Evolutionary conservation across 1,284 basidiomycete species (phyloP), one percentile per base, ranked within the genome.

Genomic region (Ganoderma sp.): DNA sequence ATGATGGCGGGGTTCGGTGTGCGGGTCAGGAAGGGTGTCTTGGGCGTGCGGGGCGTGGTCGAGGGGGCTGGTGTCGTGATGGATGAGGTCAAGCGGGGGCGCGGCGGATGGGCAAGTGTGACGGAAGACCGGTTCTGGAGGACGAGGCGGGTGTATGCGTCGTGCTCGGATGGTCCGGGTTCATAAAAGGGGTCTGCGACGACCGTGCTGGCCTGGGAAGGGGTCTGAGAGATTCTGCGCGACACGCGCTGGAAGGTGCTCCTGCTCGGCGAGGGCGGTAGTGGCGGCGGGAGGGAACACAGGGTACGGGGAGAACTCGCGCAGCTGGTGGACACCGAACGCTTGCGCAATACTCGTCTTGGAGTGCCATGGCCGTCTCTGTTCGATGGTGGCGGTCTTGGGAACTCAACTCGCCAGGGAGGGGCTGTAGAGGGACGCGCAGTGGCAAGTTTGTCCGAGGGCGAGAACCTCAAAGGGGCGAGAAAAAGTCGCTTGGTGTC

Each of bases 11-110:
- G 42, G 34, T 56, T 59, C 37, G 66, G 66, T 37, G 48, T 62
- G n/a, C 66, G 61, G 14, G 34, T 39, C 17, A 67, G 22, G 45
- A 67, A 67, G 2, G 66, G 66, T 9, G 34, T 67, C 6, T 58
- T 32, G 32, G n/a, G n/a, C 61, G 54, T 19, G 37, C 42, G 28
- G n/a, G 34, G 3, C 39, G 39, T 41, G 39, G 58, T 22, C 22
- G 58, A 42, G 45, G 54, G 28, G 32, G 22, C 60, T 43, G 63
- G 37, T 32, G 25, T n/a, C 32, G 34, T 5, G n/a, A 22, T 41
- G 39, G 58, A 41, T 12, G 58, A 42, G 25, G 39, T 4, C 22
- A 28, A 17, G 42, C 39, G 22, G 3, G 58, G 58, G 25, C 57
- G 57, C 9, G 32, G 28, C 19, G 37, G 57, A 15, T 17, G 54